Conservation (phyloP, 768 basidiomycete species). For the Nidula microcarpa region DNA sequence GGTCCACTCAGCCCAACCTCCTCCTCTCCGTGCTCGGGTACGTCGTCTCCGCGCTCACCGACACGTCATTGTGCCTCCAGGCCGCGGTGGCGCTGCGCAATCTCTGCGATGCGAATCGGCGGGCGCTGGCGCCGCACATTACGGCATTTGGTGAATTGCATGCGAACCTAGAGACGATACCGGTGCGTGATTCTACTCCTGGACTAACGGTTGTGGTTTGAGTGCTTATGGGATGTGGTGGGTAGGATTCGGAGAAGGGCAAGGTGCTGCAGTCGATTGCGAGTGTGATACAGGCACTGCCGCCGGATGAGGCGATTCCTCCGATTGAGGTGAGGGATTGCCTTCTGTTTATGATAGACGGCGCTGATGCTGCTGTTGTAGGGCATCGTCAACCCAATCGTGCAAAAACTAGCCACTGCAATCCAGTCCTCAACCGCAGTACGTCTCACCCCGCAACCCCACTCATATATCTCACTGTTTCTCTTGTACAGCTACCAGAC, state of each 20-base stretch:
- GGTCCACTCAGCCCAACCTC: conserved; percentile 32
- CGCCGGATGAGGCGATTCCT: conserved; percentile 71
- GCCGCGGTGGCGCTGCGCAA: conserved; percentile 84
- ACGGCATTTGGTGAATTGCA: conserved; percentile 82
- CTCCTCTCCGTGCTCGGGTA: conserved; percentile 66
- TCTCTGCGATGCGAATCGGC: conserved; percentile 85
- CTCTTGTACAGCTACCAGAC: conserved; percentile 53
- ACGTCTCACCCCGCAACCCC: conserved; percentile 8
- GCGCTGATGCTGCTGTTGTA: conserved; percentile 18
- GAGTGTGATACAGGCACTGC: conserved; percentile 89
- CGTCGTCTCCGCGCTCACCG: conserved; percentile 67
- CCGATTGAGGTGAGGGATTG: conserved; percentile 60
- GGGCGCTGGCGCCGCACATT: conserved; percentile 81
- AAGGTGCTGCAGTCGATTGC: conserved; percentile 92
- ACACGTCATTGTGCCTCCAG: conserved; percentile 57
- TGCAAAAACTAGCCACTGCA: conserved; percentile 64
- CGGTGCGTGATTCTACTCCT: conserved; percentile 41
- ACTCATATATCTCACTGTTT: background rate
- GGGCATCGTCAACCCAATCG: conserved; percentile 75
- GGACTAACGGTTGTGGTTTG: conserved; percentile 1
- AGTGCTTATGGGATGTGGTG: background rate
- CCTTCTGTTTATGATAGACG: background rate
- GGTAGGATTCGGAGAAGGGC: conserved; percentile 77
- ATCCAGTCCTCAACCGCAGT: conserved; percentile 55
- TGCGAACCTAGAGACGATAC: conserved; percentile 68